phyloP scores from a whole-genome alignment of 257 asterid genomes.

The Solanum pinnatisectum region DNA sequence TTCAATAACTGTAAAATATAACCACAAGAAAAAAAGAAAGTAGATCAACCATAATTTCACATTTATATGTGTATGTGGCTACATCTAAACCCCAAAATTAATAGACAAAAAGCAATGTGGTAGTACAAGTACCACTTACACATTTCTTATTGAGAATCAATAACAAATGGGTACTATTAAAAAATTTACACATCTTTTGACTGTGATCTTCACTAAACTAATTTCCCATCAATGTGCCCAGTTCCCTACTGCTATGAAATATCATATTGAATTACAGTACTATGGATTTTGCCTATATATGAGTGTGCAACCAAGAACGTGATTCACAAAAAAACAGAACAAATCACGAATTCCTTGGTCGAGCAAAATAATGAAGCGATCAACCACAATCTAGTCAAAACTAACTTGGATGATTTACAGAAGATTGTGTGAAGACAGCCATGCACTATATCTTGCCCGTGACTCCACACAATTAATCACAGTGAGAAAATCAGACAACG shows the following conservation, averaged over 20 bases:
- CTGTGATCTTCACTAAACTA: background rate
- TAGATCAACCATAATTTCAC: background rate
- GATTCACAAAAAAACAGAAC: background rate
- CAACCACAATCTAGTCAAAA: conserved; percentile 19
- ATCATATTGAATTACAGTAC: background rate
- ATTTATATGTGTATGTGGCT: background rate
- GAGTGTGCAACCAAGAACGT: background rate
- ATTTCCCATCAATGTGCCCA: background rate
- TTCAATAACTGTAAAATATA: background rate
- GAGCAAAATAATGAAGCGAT: conserved; percentile 37
- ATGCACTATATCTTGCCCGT: conserved; percentile 10
- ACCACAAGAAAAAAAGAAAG: background rate
- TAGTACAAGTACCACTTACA: background rate
- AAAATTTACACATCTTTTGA: background rate
- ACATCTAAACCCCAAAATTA: background rate
- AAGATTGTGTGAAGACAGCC: conserved; percentile 18
- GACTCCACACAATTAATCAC: conserved; percentile 1
- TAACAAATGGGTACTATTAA: background rate
- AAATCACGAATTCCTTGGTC: conserved; percentile 55
- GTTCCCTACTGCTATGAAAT: background rate
- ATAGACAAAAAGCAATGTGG: background rate
- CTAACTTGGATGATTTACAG: conserved; percentile 8
- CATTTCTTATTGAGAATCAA: background rate
- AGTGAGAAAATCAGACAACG: conserved; percentile 3
- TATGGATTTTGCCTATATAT: background rate